phyloP scores from a whole-genome alignment of 2,329 filamentous ascomycete genomes.

The Akanthomyces lecanii region DNA sequence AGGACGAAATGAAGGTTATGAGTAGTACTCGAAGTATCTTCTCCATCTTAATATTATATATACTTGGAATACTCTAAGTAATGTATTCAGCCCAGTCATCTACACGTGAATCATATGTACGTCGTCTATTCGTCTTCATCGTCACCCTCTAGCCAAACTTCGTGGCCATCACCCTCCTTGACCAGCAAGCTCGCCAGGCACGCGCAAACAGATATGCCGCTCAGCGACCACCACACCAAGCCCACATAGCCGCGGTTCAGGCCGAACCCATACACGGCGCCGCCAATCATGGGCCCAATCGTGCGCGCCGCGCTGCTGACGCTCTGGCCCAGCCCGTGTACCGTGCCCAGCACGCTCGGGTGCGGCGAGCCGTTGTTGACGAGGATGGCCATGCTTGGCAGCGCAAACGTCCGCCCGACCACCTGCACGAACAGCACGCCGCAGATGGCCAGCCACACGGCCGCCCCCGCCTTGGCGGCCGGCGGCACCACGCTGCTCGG shows the following conservation, averaged over 20 bases:
- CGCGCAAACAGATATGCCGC: conserved; percentile 45
- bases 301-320: conserved; percentile 56
- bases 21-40: too few relatives aligned
- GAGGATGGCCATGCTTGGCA: conserved; percentile 43
- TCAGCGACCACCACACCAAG: conserved; percentile 54
- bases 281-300: conserved; percentile 56
- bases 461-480: conserved; percentile 47
- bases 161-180: conserved; percentile 59
- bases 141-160: conserved; percentile 61
- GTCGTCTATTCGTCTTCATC: conserved; percentile 35
- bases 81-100: neutral
- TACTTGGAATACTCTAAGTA: neutral
- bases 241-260: conserved; percentile 54
- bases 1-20: too few relatives aligned
- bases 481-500: conserved; percentile 51
- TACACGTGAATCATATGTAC: neutral
- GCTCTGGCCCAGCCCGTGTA: conserved; percentile 53
- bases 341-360: conserved; percentile 42
- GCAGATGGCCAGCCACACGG: conserved; percentile 62
- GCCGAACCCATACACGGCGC: conserved; percentile 56
- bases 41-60: neutral
- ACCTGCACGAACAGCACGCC: conserved; percentile 62
- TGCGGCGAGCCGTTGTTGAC: conserved; percentile 47
- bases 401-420: conserved; percentile 59
- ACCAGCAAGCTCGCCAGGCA: conserved; percentile 51